A percentile compares a stretch with the other conserved stretches of the same genome.
Evolutionary conservation across 495 filamentous ascomycete genomes (phyloP).

Genomic region (Penicillium goetzii): DNA sequence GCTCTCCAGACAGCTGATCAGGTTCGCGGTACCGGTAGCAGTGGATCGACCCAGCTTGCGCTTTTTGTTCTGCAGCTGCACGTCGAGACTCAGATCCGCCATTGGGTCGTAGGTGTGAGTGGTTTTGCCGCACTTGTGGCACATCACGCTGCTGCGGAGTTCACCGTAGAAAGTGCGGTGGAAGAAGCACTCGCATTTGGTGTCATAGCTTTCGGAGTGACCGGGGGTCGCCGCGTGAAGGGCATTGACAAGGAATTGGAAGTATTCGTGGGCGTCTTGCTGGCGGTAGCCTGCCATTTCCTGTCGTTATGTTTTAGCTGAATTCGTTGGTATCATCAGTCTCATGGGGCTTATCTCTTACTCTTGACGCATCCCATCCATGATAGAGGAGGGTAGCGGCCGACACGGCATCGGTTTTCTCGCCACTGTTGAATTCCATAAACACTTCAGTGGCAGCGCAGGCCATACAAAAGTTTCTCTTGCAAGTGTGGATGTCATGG

Average conservation of each 20-base stretch:
- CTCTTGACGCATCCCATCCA: slow-evolving; percentile 33
- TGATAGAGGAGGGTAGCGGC: slow-evolving; percentile 72
- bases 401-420: slow-evolving; percentile 81
- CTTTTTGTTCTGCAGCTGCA: slow-evolving; percentile 61
- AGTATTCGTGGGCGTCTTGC: slow-evolving; percentile 94
- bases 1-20: slow-evolving; percentile 79
- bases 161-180: slow-evolving; percentile 89
- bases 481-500: slow-evolving; percentile 72
- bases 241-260: slow-evolving; percentile 87
- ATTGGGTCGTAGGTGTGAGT: slow-evolving; percentile 82
- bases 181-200: slow-evolving; percentile 80
- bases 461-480: slow-evolving; percentile 64
- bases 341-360: slow-evolving; percentile 10
- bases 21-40: slow-evolving; percentile 52
- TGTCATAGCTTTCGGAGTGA: slow-evolving; percentile 55
- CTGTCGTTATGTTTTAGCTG: slow-evolving; percentile 41
- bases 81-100: slow-evolving; percentile 81
- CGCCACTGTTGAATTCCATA: slow-evolving; percentile 80
- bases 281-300: slow-evolving; percentile 89
- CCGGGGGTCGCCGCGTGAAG: slow-evolving; percentile 61
- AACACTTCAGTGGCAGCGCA: slow-evolving; percentile 93
- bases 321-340: not conserved
- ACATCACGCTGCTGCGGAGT: slow-evolving; percentile 83
- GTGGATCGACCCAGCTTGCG: slow-evolving; percentile 50
- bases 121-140: slow-evolving; percentile 75